Evolutionary conservation across 192 early-diverging fungal genomes (phyloP), one percentile per base, ranked within the genome.

Genomic region (Mycoemilia scoparia): DNA sequence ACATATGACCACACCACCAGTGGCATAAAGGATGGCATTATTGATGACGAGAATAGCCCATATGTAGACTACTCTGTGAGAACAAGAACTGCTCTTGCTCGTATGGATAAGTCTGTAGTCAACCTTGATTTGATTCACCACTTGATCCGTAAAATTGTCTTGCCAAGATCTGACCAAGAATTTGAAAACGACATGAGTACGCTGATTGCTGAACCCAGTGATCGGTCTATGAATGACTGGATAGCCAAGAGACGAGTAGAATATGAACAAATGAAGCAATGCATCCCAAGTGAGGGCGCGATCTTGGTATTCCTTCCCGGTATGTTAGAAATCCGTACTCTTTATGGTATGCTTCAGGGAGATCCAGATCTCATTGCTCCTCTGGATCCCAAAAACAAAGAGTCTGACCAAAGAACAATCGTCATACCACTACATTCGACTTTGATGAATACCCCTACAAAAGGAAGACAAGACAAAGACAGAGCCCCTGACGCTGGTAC

Each of bases 261-360:
- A n/a, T n/a, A n/a, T 3, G 15, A 46, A 22, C 21, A 34, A 39
- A 20, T 29, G 15, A n/a, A 6, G 2, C 0, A 11, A 33, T 2
- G 48, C 43, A 1, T 43, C 53, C 41, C 32, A n/a, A n/a, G n/a
- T n/a, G n/a, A 54, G 0, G 70, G 69, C 18, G 70, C 75, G 2
- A 57, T 81, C 7, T 52, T 81, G 14, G 71, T 81, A 17, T 81
- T 81, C 17, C 54, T 78, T 24, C 69, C 78, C 22, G 79, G 75
- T 28, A 68, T 81, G 1, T 55, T 54, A 48, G 78, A 81, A 42
- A 81, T 91, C 42, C 67, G 71, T 24, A 54, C 52, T 10, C 72
- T 79, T 36, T 62, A 76, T 9, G 69, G 73, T n/a, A 48, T 54
- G 4, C 51, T 77, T 33, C 2, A 32, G 32, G 13, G 36, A 12